These are phyloP conservation scores for Patellaria atrata DNA, from an alignment of 495 filamentous ascomycete genomes.

Conservation along the genomic window DNA sequence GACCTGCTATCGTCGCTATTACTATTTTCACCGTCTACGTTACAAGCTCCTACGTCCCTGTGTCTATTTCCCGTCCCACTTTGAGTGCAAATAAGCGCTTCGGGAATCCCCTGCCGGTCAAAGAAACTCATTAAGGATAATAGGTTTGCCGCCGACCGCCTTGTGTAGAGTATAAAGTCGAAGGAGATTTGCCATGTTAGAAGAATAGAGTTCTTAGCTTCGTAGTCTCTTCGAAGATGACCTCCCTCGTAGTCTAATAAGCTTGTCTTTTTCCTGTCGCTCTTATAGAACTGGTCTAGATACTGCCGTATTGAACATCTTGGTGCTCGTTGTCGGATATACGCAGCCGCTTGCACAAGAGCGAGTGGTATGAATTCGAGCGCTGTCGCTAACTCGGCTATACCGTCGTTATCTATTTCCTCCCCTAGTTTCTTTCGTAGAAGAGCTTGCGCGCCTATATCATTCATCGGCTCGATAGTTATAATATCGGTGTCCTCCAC, in stretches of 20 bases:
- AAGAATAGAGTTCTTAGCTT: conserved; percentile 25
- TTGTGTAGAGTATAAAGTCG: conserved; percentile 25
- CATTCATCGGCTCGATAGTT: conserved; percentile 23
- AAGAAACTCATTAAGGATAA: conserved; percentile 23
- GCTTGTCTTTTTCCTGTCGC: conserved; percentile 19
- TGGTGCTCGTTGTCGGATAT: conserved; percentile 7
- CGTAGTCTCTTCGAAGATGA: conserved; percentile 24
- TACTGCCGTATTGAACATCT: conserved; percentile 20
- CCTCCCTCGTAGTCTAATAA: conserved; percentile 23
- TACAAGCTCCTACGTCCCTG: conserved; percentile 33
- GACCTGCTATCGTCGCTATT: conserved; percentile 1
- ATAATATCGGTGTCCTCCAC: conserved; percentile 29
- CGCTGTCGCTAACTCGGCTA: conserved; percentile 5
- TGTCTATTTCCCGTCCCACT: conserved; percentile 24
- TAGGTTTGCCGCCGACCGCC: conserved; percentile 16
- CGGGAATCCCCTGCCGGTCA: conserved; percentile 25
- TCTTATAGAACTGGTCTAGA: conserved; percentile 25
- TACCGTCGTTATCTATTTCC: conserved; percentile 7
- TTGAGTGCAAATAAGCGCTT: conserved; percentile 6
- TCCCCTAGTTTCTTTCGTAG: conserved; percentile 29
- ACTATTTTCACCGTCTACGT: conserved; percentile 4
- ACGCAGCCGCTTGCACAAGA: conserved; percentile 13
- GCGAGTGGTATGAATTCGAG: conserved; percentile 17
- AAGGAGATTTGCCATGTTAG: conserved; percentile 37
- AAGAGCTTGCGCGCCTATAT: conserved; percentile 24